Percentiles rank a stretch among this genome's conserved stretches.
Conservation (phyloP, 768 basidiomycete species). For the Boletus subparvulus region DNA sequence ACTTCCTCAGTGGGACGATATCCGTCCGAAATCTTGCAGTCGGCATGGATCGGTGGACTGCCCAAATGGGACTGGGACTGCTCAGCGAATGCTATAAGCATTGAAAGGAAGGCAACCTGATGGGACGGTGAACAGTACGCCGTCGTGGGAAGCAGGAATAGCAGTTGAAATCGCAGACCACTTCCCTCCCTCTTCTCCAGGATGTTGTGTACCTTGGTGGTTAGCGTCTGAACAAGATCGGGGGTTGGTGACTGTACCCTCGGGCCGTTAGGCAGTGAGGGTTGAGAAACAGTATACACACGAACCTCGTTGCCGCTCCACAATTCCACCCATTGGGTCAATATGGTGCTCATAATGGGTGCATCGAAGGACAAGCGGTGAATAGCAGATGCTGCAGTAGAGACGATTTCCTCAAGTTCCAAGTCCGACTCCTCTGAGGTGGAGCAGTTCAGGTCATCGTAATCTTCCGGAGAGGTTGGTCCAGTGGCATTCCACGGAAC, state of each 20-base stretch:
- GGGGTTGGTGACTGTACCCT: background rate
- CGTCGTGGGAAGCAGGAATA: conserved; percentile 7
- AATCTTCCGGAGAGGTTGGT: background rate
- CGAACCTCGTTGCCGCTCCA: background rate
- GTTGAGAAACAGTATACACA: no score
- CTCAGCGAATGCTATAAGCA: conserved; percentile 30
- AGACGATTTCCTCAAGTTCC: background rate
- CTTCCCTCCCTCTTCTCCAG: background rate
- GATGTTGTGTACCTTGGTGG: background rate
- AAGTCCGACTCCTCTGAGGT: background rate
- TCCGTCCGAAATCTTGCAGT: conserved; percentile 10
- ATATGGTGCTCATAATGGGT: background rate
- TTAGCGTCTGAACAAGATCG: background rate
- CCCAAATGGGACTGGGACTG: background rate
- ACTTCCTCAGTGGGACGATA: conserved; percentile 3
- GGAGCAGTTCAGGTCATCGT: no score
- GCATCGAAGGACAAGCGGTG: background rate
- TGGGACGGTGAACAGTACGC: conserved; percentile 18
- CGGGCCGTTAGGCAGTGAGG: background rate
- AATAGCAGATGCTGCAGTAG: conserved; percentile 1
- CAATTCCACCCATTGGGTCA: background rate
- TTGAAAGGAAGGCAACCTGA: conserved; percentile 19
- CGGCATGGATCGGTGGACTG: background rate
- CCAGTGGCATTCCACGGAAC: background rate
- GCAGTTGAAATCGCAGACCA: background rate